A percentile compares a stretch with the other conserved stretches of the same genome.
Evolutionary conservation across 371 early-diverging fungal genomes (phyloP).

Genomic region (Mucor irregularis): DNA sequence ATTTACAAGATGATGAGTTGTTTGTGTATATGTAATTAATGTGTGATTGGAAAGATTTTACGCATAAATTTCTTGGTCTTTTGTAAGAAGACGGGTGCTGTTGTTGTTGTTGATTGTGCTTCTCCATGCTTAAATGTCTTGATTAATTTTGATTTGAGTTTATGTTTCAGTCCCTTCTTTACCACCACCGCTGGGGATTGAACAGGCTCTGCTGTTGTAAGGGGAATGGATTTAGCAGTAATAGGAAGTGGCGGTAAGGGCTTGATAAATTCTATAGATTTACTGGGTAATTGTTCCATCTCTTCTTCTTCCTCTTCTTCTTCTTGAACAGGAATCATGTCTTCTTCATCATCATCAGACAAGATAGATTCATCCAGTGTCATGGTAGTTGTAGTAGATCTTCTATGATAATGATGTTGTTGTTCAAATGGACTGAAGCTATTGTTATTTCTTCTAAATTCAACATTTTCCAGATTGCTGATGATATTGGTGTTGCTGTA

Average conservation of each 20-base stretch:
- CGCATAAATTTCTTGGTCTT: constrained; percentile 18
- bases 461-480: constrained; percentile 12
- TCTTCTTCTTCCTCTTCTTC: background rate
- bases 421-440: constrained; percentile 9
- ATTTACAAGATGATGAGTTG: background rate
- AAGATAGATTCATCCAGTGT: no score
- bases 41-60: constrained; percentile 10
- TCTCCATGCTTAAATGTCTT: constrained; percentile 13
- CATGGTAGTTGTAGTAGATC: background rate
- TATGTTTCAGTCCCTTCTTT: constrained; percentile 18
- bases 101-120: constrained; percentile 1
- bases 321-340: background rate
- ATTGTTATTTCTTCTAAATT: constrained; percentile 1
- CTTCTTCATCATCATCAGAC: background rate
- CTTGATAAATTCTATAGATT: constrained; percentile 2
- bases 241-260: constrained; percentile 13
- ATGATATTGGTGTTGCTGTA: constrained; percentile 3
- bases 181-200: no score
- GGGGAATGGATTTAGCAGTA: no score
- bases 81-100: background rate
- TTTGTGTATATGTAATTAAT: background rate
- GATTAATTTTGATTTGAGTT: constrained; percentile 10
- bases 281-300: background rate
- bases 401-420: no score
- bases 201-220: no score